Percentiles rank a stretch among this genome's conserved stretches.
phyloP scores from a whole-genome alignment of 2,329 filamentous ascomycete species.

The Furcasterigmium sp. region DNA sequence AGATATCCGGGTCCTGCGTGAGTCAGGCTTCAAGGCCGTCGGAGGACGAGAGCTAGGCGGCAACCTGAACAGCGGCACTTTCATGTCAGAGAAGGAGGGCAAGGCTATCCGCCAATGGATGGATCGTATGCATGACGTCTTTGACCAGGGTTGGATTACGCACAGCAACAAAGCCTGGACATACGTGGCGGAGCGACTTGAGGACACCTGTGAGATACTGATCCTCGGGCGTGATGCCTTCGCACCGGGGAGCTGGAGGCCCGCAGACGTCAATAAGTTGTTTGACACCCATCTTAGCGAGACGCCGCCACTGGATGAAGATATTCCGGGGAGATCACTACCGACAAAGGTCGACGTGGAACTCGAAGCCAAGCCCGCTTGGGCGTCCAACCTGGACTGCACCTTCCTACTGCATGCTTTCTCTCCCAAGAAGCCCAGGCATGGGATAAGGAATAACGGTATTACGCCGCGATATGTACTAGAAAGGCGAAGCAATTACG shows the following conservation, averaged over 20 bases:
- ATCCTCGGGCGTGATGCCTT: slow-evolving; percentile 15
- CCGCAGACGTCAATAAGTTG: slow-evolving; percentile 7
- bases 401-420: slow-evolving; percentile 16
- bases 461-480: slow-evolving; percentile 15
- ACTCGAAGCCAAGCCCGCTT: background rate
- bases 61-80: slow-evolving; percentile 2
- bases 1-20: background rate
- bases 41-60: slow-evolving; percentile 7
- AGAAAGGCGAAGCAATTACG: slow-evolving; percentile 17
- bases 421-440: slow-evolving; percentile 2
- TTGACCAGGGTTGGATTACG: background rate
- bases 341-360: background rate
- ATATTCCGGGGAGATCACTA: background rate
- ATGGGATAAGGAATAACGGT: slow-evolving; percentile 1
- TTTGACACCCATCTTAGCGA: slow-evolving; percentile 10
- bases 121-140: background rate
- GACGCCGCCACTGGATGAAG: background rate
- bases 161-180: slow-evolving; percentile 1
- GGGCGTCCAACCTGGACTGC: slow-evolving; percentile 12
- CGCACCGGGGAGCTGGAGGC: slow-evolving; percentile 14
- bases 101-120: background rate
- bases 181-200: slow-evolving; percentile 4
- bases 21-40: slow-evolving; percentile 11
- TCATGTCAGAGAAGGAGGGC: background rate
- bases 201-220: slow-evolving; percentile 12